A percentile compares a stretch with the other conserved stretches of the same genome.
phyloP scores from a whole-genome alignment of 139 green algal genomes.

The Nannochloris sp. region DNA sequence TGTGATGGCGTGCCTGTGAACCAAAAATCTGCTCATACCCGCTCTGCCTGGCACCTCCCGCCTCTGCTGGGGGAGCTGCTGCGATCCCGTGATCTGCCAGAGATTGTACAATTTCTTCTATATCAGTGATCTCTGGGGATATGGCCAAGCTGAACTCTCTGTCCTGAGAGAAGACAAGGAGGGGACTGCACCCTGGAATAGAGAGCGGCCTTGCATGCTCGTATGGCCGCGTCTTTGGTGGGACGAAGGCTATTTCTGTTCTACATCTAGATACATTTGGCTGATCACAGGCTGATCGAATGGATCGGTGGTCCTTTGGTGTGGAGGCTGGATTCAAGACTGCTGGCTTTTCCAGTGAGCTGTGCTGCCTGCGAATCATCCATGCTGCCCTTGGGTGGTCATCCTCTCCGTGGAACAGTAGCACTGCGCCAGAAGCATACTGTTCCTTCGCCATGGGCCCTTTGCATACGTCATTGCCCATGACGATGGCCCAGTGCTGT shows the following conservation, averaged over 20 bases:
- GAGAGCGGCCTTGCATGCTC: background rate
- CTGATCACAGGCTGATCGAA: background rate
- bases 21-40: slow-evolving; percentile 13
- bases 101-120: too few species aligned
- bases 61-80: slow-evolving; percentile 1
- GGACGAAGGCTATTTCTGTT: slow-evolving; percentile 9
- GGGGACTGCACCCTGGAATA: slow-evolving; percentile 9
- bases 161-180: slow-evolving; percentile 8
- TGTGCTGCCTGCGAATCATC: background rate
- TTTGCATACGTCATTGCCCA: background rate
- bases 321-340: background rate
- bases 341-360: background rate
- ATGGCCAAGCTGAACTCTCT: slow-evolving; percentile 2
- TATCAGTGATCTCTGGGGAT: background rate
- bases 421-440: background rate
- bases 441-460: background rate
- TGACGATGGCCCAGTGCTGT: slow-evolving; percentile 6
- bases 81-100: too few species aligned
- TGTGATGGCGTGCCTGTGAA: background rate
- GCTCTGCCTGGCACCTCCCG: background rate
- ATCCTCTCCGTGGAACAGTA: background rate
- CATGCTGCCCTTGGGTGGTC: background rate
- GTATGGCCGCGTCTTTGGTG: background rate
- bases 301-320: background rate
- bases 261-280: background rate